phyloP scores from a whole-genome alignment of 805 yeast species.

The Pichia deserticola region DNA sequence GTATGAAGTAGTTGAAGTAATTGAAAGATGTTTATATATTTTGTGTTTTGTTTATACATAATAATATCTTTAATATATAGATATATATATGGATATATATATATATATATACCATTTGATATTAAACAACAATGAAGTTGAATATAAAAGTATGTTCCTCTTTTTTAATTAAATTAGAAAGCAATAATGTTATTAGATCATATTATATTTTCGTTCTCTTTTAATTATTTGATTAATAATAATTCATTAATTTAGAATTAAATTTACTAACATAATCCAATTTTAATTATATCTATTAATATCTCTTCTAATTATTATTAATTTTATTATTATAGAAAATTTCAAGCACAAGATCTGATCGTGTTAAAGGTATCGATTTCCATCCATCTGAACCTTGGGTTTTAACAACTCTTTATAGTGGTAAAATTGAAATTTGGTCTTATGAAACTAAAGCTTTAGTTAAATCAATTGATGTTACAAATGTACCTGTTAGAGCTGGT shows the following conservation, averaged over 20 bases:
- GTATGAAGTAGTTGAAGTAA: background rate
- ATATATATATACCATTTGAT: background rate
- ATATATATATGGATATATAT: no score
- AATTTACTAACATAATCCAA: no score
- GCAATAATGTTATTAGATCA: no score
- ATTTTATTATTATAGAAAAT: slow-evolving; percentile 45
- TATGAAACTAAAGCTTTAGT: slow-evolving; percentile 80
- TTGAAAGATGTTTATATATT: no score
- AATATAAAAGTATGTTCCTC: slow-evolving; percentile 36
- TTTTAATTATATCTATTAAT: no score
- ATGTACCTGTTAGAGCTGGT: slow-evolving; percentile 93
- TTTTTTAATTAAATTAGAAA: no score
- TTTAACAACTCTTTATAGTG: slow-evolving; percentile 83
- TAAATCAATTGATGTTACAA: slow-evolving; percentile 89
- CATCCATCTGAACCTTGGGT: slow-evolving; percentile 99
- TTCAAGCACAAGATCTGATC: slow-evolving; percentile 85
- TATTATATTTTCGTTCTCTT: no score
- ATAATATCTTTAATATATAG: no score
- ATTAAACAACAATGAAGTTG: slow-evolving; percentile 34
- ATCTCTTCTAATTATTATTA: no score
- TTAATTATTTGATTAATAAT: no score
- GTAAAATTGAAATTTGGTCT: slow-evolving; percentile 88
- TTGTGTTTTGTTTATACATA: background rate
- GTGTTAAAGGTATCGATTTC: slow-evolving; percentile 96
- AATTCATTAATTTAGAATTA: no score